phyloP scores from a whole-genome alignment of 164 flowering plant genomes.

The Taxillus chinensis region DNA sequence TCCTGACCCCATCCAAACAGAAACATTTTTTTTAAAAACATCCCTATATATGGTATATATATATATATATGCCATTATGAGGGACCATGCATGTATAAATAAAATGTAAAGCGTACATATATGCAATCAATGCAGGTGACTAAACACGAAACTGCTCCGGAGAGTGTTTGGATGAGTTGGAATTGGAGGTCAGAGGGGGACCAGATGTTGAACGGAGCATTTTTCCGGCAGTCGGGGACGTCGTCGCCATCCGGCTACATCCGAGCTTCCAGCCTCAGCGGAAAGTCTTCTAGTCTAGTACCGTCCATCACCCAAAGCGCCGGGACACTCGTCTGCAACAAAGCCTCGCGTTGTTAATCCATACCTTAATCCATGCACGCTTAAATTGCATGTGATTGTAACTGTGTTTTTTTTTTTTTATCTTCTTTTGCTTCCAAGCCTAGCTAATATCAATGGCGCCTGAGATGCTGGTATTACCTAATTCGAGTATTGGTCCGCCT shows the following conservation, averaged over 20 bases:
- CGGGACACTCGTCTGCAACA: constrained; percentile 24
- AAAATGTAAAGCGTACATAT: no score
- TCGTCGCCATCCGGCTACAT: constrained; percentile 15
- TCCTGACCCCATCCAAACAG: no score
- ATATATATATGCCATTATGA: no score
- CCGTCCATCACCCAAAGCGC: constrained; percentile 10
- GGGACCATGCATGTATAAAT: no score
- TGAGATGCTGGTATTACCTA: neutral
- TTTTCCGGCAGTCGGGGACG: constrained; percentile 14
- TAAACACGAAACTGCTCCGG: constrained; percentile 23
- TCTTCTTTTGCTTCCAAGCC: no score
- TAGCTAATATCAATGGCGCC: no score
- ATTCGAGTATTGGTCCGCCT: no score
- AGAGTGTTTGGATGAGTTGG: constrained; percentile 21
- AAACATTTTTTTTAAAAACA: no score
- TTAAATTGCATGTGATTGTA: no score
- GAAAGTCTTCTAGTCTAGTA: constrained; percentile 17
- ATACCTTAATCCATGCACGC: neutral
- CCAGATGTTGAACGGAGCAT: constrained; percentile 20
- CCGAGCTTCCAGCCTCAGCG: constrained; percentile 20
- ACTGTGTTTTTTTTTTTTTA: no score
- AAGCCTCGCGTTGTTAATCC: constrained; percentile 20
- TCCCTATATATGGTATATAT: no score
- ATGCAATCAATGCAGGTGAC: constrained; percentile 22
- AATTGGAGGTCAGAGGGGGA: constrained; percentile 26